Percentiles rank a stretch among this genome's conserved stretches.
Evolutionary conservation across 2,329 filamentous ascomycete genomes (phyloP).

Genomic region (Fusarium pseudograminearum): DNA sequence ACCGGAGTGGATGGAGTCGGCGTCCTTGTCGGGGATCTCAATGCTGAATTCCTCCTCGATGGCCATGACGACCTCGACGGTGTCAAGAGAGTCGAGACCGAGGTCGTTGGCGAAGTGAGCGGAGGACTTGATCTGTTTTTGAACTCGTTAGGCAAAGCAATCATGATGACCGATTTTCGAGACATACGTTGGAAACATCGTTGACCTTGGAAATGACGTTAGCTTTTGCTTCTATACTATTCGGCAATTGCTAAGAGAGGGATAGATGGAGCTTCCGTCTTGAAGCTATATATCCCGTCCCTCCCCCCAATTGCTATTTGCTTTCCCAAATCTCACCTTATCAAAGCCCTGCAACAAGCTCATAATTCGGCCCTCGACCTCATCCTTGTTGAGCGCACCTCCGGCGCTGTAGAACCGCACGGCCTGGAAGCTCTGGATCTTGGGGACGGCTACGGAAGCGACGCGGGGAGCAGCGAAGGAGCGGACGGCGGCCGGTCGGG

Average conservation of each 20-base stretch:
- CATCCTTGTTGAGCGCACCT: constrained; percentile 80
- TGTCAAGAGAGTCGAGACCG: constrained; percentile 95
- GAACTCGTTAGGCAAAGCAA: constrained; percentile 23
- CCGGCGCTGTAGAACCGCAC: constrained; percentile 89
- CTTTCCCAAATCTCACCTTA: constrained; percentile 66
- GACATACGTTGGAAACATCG: constrained; percentile 71
- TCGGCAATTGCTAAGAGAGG: constrained; percentile 3
- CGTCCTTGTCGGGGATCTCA: constrained; percentile 98
- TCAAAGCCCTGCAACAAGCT: constrained; percentile 96
- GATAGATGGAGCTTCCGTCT: neutral
- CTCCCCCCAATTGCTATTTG: neutral
- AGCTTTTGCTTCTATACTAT: constrained; percentile 33
- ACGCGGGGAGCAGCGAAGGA: constrained; percentile 66
- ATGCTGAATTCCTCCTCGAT: constrained; percentile 96
- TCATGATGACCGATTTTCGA: constrained; percentile 8
- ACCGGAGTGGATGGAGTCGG: constrained; percentile 94
- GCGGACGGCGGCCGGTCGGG: constrained; percentile 68
- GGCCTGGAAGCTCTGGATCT: constrained; percentile 72
- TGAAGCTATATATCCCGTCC: constrained; percentile 4
- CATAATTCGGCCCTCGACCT: constrained; percentile 93
- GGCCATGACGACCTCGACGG: constrained; percentile 99
- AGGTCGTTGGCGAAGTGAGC: constrained; percentile 98
- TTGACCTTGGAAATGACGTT: constrained; percentile 68
- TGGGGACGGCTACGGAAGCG: constrained; percentile 70
- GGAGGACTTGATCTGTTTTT: constrained; percentile 77